These are phyloP conservation scores for Neurospora sp. DNA, from an alignment of 495 filamentous ascomycete genomes.

Conservation along the genomic window DNA sequence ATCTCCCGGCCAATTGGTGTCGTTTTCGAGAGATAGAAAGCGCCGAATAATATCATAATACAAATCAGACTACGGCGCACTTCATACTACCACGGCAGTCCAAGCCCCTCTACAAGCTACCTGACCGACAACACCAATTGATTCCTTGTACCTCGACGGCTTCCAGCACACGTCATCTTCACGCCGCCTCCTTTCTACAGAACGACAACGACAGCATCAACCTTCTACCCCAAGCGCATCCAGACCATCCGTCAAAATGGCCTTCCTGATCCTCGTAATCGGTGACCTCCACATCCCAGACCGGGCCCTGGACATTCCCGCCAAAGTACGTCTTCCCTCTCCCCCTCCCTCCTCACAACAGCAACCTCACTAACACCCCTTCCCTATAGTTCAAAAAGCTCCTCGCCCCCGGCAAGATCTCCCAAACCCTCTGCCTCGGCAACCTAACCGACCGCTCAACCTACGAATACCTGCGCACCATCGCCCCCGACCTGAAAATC, in stretches of 20 bases:
- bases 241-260: constrained; percentile 21
- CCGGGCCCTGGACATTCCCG: constrained; percentile 77
- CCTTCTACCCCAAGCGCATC: not conserved
- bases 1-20: not conserved
- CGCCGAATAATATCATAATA: not conserved
- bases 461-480: constrained; percentile 85
- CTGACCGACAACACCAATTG: not conserved
- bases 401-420: constrained; percentile 93
- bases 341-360: not conserved
- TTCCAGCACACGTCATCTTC: not conserved
- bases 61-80: not conserved
- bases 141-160: not conserved
- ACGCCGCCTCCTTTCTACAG: not conserved
- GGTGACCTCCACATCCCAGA: constrained; percentile 98
- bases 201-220: not conserved
- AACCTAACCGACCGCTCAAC: constrained; percentile 93
- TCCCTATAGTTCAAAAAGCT: constrained; percentile 84
- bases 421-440: constrained; percentile 91
- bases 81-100: not conserved
- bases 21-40: not conserved
- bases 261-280: constrained; percentile 66
- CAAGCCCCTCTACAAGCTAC: not conserved
- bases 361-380: not conserved
- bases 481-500: constrained; percentile 90
- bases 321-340: constrained; percentile 52